phyloP scores from a whole-genome alignment of 1,284 basidiomycete genomes.

The Ustilago crameri region DNA sequence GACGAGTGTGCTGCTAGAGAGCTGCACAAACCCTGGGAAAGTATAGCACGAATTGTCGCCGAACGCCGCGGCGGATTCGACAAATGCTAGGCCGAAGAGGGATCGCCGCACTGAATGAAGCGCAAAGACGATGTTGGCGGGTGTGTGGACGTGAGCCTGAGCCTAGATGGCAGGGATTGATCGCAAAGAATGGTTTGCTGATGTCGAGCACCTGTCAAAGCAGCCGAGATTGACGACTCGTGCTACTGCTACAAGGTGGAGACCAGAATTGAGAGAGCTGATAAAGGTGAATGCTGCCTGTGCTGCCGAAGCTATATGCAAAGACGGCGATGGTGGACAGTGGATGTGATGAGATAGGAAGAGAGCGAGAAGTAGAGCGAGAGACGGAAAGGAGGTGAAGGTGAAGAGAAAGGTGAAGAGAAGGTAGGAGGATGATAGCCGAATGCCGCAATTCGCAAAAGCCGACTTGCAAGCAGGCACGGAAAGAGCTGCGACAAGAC shows the following conservation, averaged over 20 bases:
- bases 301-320: neutral
- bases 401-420: constrained; percentile 1
- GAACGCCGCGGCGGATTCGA: too few relatives aligned
- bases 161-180: constrained; percentile 9
- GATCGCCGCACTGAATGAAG: neutral
- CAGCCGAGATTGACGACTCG: neutral
- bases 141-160: neutral
- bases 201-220: constrained; percentile 1
- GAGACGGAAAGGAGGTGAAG: neutral
- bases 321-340: neutral
- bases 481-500: constrained; percentile 7
- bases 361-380: neutral
- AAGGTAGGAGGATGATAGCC: neutral
- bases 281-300: neutral
- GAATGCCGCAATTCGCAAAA: constrained; percentile 3
- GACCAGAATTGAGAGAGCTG: neutral
- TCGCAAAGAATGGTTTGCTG: constrained; percentile 40
- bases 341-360: neutral
- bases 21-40: too few relatives aligned
- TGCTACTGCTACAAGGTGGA: too few relatives aligned
- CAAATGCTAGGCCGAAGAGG: neutral
- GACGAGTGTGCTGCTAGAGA: too few relatives aligned
- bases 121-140: neutral
- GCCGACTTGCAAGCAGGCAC: constrained; percentile 13
- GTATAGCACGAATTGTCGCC: too few relatives aligned